phyloP scores from a whole-genome alignment of 1,284 basidiomycete species.

The Pisolithus thermaeus region DNA sequence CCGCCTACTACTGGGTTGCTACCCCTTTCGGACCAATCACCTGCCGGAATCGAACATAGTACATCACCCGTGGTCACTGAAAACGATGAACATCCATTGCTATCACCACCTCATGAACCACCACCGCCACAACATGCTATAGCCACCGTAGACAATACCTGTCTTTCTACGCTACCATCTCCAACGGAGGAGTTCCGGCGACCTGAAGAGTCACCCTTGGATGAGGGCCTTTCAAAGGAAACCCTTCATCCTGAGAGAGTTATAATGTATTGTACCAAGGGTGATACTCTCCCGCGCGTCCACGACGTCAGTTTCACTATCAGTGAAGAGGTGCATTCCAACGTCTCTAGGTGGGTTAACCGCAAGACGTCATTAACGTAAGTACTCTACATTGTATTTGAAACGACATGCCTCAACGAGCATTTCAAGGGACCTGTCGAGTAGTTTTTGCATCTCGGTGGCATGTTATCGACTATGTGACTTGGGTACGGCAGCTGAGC shows the following conservation, averaged over 20 bases:
- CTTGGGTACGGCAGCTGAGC: constrained; percentile 8
- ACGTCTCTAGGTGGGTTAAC: constrained; percentile 20
- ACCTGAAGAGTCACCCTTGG: not conserved
- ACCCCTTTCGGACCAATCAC: too few relatives aligned
- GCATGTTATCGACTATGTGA: constrained; percentile 22
- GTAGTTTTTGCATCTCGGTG: constrained; percentile 24
- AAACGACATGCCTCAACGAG: not conserved
- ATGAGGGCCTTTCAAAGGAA: not conserved
- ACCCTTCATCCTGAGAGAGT: constrained; percentile 15
- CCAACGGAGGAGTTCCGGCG: not conserved
- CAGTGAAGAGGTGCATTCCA: constrained; percentile 14
- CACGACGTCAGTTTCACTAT: constrained; percentile 20
- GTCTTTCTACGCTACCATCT: too few relatives aligned
- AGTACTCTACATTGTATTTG: constrained; percentile 10
- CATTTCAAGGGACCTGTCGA: constrained; percentile 14
- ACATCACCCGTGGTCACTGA: too few relatives aligned
- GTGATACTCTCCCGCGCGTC: constrained; percentile 16
- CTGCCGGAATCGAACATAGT: too few relatives aligned
- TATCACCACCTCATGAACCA: too few relatives aligned
- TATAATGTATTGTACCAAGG: constrained; percentile 15
- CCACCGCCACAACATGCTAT: too few relatives aligned
- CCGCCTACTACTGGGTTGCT: too few relatives aligned
- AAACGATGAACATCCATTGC: too few relatives aligned
- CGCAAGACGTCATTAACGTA: constrained; percentile 17
- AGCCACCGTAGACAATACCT: too few relatives aligned